A percentile compares a stretch with the other conserved stretches of the same genome.
phyloP scores from a whole-genome alignment of 331 rosid species.

The Quercus tomentella region DNA sequence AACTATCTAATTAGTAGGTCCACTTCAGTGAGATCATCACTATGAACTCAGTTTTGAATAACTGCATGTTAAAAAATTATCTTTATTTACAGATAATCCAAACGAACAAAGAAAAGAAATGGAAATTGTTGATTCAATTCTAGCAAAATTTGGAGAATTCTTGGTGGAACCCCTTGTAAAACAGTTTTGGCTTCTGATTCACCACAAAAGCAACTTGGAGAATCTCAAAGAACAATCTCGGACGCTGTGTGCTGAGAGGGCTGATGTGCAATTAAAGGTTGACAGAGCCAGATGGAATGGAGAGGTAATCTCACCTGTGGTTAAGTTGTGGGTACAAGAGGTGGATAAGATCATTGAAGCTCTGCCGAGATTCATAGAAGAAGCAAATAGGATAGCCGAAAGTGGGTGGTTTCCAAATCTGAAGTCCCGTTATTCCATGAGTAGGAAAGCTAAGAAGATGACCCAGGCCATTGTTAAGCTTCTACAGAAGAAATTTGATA shows the following conservation, averaged over 20 bases:
- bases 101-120: background rate
- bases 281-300: slow-evolving; percentile 12
- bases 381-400: background rate
- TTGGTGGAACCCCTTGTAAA: background rate
- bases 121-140: background rate
- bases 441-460: slow-evolving; percentile 19
- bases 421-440: slow-evolving; percentile 11
- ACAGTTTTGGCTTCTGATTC: background rate
- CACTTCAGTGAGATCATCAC: too few relatives aligned
- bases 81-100: too few relatives aligned
- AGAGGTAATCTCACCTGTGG: slow-evolving; percentile 3
- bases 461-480: background rate
- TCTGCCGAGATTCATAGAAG: background rate
- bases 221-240: background rate
- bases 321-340: slow-evolving; percentile 9
- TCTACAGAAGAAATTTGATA: background rate
- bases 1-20: too few relatives aligned
- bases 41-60: too few relatives aligned
- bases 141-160: background rate
- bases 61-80: too few relatives aligned
- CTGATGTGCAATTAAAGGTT: background rate
- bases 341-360: background rate
- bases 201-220: background rate
- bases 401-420: slow-evolving; percentile 15
- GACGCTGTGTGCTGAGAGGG: background rate